These are phyloP conservation scores for Medicago arabica DNA, from an alignment of 306 rosid species.

Conservation along the genomic window DNA sequence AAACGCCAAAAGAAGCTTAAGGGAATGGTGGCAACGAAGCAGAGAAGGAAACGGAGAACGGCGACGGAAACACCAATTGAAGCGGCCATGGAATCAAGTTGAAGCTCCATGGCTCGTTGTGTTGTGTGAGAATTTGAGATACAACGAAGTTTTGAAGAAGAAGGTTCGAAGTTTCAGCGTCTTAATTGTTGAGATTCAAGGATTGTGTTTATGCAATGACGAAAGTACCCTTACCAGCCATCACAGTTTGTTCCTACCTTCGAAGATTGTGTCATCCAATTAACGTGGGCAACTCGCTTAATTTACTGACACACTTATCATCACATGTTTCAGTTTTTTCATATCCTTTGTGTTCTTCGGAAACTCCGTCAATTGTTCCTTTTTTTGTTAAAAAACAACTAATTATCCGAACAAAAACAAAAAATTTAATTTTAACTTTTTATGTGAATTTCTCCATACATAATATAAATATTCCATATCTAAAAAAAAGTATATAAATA, in stretches of 20 bases:
- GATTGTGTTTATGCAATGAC: background rate
- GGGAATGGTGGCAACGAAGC: conserved; percentile 86
- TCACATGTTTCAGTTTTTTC: background rate
- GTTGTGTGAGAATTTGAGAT: no score
- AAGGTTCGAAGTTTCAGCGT: background rate
- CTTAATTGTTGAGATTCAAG: background rate
- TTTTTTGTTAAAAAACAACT: background rate
- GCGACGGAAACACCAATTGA: conserved; percentile 82
- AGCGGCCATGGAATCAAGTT: conserved; percentile 83
- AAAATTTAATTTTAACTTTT: no score
- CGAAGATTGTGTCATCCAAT: background rate
- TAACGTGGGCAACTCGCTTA: background rate
- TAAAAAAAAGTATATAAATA: no score
- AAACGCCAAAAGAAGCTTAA: conserved; percentile 75
- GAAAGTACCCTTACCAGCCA: background rate
- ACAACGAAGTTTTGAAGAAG: background rate
- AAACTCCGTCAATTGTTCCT: conserved; percentile 35
- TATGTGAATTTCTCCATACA: no score
- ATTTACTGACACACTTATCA: background rate
- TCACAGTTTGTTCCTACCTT: background rate
- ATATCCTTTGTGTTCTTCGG: conserved; percentile 26
- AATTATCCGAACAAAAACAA: no score
- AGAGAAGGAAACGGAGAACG: conserved; percentile 88
- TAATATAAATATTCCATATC: no score
- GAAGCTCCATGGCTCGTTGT: conserved; percentile 64